phyloP scores from a whole-genome alignment of 768 basidiomycete genomes.

The Kwoniella dendrophila region DNA sequence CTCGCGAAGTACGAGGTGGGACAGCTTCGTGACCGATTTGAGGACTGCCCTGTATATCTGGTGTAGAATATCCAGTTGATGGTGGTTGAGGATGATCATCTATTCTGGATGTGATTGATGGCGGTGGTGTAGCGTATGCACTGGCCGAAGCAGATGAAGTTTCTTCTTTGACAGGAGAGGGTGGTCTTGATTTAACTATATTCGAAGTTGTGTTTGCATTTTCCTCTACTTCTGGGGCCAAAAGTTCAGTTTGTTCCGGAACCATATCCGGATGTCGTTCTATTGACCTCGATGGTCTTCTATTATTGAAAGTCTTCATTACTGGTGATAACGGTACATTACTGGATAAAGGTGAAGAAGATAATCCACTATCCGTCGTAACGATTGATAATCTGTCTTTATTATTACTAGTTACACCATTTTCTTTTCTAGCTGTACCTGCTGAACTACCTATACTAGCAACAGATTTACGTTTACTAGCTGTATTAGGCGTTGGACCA shows the following conservation, averaged over 20 bases:
- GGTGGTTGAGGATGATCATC: constrained; percentile 8
- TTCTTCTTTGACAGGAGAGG: constrained; percentile 41
- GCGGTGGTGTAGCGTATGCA: neutral
- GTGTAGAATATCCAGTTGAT: constrained; percentile 12
- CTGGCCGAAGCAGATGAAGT: neutral
- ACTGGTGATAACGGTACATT: constrained; percentile 28
- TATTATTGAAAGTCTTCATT: constrained; percentile 15
- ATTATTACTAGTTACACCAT: neutral
- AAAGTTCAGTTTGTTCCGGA: constrained; percentile 35
- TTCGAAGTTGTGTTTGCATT: neutral
- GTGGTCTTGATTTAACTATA: constrained; percentile 20
- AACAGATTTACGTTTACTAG: constrained; percentile 22
- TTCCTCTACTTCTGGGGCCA: constrained; percentile 7
- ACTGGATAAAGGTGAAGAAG: constrained; percentile 16
- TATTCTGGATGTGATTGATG: constrained; percentile 5
- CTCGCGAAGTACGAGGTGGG: constrained; percentile 1
- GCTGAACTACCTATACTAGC: constrained; percentile 18
- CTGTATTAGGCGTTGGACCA: constrained; percentile 1
- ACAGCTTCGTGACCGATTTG: neutral
- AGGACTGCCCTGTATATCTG: constrained; percentile 18
- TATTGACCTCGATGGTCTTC: constrained; percentile 37
- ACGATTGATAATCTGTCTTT: constrained; percentile 29
- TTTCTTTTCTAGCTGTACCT: constrained; percentile 16
- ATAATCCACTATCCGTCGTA: constrained; percentile 27
- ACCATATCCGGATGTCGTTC: constrained; percentile 42